Conservation (phyloP, 345 rosid genomes). For the Dimocarpus longan region DNA sequence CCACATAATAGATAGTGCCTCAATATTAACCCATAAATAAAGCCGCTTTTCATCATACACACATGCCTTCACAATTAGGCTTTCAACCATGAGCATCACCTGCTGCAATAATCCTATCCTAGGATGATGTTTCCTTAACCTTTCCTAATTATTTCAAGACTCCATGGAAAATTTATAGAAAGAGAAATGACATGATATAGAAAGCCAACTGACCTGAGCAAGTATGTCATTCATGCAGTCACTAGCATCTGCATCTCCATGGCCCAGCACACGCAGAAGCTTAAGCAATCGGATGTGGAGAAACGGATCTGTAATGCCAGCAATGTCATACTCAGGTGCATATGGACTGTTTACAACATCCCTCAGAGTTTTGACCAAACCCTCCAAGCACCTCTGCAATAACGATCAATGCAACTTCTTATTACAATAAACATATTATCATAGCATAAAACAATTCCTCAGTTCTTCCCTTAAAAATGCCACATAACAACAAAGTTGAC, state of each 20-base stretch:
- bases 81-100: background rate
- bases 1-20: background rate
- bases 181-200: slow-evolving; percentile 14
- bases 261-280: slow-evolving; percentile 86
- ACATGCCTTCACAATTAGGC: background rate
- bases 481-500: background rate
- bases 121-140: background rate
- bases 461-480: background rate
- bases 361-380: slow-evolving; percentile 82
- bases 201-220: slow-evolving; percentile 75
- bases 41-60: background rate
- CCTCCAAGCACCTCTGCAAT: slow-evolving; percentile 85
- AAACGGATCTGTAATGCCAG: slow-evolving; percentile 97
- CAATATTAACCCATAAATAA: background rate
- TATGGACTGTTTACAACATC: slow-evolving; percentile 91
- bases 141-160: slow-evolving; percentile 6
- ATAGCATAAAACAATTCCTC: slow-evolving; percentile 8
- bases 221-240: slow-evolving; percentile 98
- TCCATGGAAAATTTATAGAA: background rate
- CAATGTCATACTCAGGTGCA: slow-evolving; percentile 97
- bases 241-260: slow-evolving; percentile 95
- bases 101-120: background rate
- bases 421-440: slow-evolving; percentile 10
- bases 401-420: slow-evolving; percentile 22
- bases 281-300: slow-evolving; percentile 95